These are phyloP conservation scores for Trametes cinnabarina DNA, from an alignment of 768 basidiomycete genomes.

Conservation along the genomic window DNA sequence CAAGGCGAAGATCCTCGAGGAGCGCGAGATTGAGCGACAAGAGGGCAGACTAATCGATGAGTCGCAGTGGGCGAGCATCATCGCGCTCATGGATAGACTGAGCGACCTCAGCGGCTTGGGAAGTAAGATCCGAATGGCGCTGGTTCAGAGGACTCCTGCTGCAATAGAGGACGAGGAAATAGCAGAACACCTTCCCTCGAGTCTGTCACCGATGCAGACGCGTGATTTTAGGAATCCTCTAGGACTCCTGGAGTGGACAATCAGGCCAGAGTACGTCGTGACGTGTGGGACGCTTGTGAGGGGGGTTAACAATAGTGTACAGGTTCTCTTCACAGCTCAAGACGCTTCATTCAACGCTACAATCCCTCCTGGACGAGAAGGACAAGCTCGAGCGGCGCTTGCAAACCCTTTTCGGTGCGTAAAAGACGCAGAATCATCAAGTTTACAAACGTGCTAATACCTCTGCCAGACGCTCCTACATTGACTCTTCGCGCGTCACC, in stretches of 20 bases:
- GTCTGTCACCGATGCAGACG: conserved; percentile 25
- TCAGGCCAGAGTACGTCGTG: conserved; percentile 60
- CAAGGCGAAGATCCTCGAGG: conserved; percentile 48
- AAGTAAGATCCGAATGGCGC: conserved; percentile 44
- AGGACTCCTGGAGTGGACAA: conserved; percentile 46
- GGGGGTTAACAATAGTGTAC: neutral
- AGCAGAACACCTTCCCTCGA: conserved; percentile 1
- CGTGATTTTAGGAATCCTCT: conserved; percentile 21
- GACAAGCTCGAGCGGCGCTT: conserved; percentile 54
- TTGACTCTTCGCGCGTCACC: conserved; percentile 68
- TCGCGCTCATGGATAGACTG: conserved; percentile 54
- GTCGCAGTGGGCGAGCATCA: conserved; percentile 57
- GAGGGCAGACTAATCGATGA: conserved; percentile 23
- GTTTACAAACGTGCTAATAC: neutral
- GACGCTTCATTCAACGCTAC: conserved; percentile 47
- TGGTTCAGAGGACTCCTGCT: conserved; percentile 9
- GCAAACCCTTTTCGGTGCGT: conserved; percentile 53
- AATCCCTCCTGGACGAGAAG: conserved; percentile 43
- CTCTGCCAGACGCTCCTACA: conserved; percentile 59
- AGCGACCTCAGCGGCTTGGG: conserved; percentile 51
- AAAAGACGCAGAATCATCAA: neutral
- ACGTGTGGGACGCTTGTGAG: neutral
- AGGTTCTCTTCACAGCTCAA: conserved; percentile 62
- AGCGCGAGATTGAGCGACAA: conserved; percentile 50
- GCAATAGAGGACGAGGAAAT: neutral